Conservation (phyloP, 139 green algal species). For the Chlamydomonas sp. region DNA sequence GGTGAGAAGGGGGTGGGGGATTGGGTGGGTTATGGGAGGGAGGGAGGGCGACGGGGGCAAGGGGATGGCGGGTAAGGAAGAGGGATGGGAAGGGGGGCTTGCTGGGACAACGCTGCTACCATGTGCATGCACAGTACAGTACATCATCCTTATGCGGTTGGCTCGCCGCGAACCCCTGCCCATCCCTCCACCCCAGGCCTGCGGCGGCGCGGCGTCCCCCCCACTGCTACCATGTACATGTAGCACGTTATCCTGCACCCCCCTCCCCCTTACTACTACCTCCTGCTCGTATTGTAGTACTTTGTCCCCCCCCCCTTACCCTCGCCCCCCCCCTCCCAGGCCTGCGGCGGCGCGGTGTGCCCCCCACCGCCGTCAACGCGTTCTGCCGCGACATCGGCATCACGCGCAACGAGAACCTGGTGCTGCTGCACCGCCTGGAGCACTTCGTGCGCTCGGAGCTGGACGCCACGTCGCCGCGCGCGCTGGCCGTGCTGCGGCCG, state of each 20-base stretch:
- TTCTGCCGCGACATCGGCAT: slow-evolving; percentile 94
- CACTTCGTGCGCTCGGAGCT: slow-evolving; percentile 87
- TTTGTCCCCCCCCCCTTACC: not conserved
- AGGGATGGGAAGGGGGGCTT: too few species aligned
- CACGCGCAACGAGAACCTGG: slow-evolving; percentile 87
- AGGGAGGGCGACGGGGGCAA: too few species aligned
- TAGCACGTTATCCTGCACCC: not conserved
- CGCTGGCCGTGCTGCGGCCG: slow-evolving; percentile 91
- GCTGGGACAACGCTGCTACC: too few species aligned
- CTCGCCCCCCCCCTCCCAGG: too few species aligned
- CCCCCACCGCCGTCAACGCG: slow-evolving; percentile 89
- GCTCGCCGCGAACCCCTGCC: too few species aligned
- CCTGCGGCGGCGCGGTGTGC: slow-evolving; percentile 90
- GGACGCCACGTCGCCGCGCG: slow-evolving; percentile 72
- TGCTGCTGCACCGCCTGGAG: slow-evolving; percentile 92
- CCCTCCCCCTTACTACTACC: not conserved
- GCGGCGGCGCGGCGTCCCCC: too few species aligned
- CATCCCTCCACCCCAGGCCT: too few species aligned
- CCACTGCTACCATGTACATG: not conserved
- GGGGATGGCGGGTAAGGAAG: too few species aligned
- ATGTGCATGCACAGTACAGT: too few species aligned
- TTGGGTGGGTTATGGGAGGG: too few species aligned
- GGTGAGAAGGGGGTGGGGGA: slow-evolving; percentile 4
- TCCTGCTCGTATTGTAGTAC: not conserved
- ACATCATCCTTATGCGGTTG: too few species aligned